Conservation (phyloP, 768 basidiomycete genomes). For the Lactarius hengduanensis region DNA sequence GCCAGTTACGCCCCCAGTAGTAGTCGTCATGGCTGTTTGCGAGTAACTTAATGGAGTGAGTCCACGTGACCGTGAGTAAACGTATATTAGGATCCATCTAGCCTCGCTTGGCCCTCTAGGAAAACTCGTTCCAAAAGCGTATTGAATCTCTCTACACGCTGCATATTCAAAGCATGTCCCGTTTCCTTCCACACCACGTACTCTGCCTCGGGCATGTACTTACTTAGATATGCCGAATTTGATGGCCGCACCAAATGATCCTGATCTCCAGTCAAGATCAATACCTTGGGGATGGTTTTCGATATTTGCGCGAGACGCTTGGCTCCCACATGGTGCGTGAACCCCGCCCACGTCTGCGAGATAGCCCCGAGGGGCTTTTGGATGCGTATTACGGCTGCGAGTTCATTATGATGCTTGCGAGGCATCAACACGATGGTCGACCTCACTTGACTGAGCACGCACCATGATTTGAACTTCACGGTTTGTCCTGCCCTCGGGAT, state of each 20-base stretch:
- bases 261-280: constrained; percentile 62
- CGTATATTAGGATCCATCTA: neutral
- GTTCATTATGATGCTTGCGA: constrained; percentile 46
- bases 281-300: constrained; percentile 58
- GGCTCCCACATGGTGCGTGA: constrained; percentile 57
- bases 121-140: constrained; percentile 31
- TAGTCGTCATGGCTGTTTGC: neutral
- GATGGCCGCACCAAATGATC: constrained; percentile 56
- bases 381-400: constrained; percentile 51
- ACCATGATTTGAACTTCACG: constrained; percentile 36
- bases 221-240: constrained; percentile 53
- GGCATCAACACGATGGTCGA: neutral
- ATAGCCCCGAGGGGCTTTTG: constrained; percentile 63
- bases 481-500: too few species aligned
- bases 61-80: neutral
- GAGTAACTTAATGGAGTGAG: neutral
- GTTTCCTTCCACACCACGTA: constrained; percentile 55
- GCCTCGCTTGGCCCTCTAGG: constrained; percentile 33
- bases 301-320: constrained; percentile 40
- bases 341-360: constrained; percentile 68
- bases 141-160: constrained; percentile 52
- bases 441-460: constrained; percentile 17
- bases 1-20: neutral
- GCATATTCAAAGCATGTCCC: constrained; percentile 61
- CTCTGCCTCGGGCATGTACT: constrained; percentile 56